Conservation (phyloP, 2,329 filamentous ascomycete genomes). For the Fusarium azukiicola region DNA sequence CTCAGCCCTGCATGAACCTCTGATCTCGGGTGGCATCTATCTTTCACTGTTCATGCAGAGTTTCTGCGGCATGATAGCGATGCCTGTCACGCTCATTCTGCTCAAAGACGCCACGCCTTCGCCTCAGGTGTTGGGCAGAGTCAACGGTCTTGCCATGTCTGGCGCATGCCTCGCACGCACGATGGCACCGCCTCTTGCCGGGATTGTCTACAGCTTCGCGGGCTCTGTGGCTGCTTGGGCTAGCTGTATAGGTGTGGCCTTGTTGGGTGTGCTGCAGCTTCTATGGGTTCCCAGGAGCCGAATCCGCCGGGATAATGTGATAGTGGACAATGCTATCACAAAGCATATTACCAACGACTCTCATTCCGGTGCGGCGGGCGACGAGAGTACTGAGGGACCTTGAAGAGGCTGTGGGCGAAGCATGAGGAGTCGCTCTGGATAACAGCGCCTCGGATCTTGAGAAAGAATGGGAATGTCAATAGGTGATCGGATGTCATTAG, state of each 20-base stretch:
- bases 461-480: neutral
- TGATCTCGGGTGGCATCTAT: conserved; percentile 82
- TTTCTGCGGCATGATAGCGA: conserved; percentile 84
- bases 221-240: conserved; percentile 68
- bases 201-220: conserved; percentile 83
- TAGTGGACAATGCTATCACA: conserved; percentile 47
- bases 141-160: conserved; percentile 87
- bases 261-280: conserved; percentile 47
- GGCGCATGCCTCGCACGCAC: conserved; percentile 87
- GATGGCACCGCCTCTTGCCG: conserved; percentile 84
- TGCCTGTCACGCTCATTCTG: conserved; percentile 85
- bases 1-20: conserved; percentile 73
- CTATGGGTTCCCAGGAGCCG: conserved; percentile 46
- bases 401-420: neutral
- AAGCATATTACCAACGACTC: conserved; percentile 43
- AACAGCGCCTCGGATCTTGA: neutral
- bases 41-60: conserved; percentile 83
- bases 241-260: conserved; percentile 58
- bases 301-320: conserved; percentile 31
- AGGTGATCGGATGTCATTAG: too few relatives aligned
- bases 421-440: neutral
- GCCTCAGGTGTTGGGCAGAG: conserved; percentile 81
- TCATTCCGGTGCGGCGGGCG: neutral
- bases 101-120: conserved; percentile 86
- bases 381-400: neutral